phyloP scores from a whole-genome alignment of 495 filamentous ascomycete species.

The Xylaria cubensis region DNA sequence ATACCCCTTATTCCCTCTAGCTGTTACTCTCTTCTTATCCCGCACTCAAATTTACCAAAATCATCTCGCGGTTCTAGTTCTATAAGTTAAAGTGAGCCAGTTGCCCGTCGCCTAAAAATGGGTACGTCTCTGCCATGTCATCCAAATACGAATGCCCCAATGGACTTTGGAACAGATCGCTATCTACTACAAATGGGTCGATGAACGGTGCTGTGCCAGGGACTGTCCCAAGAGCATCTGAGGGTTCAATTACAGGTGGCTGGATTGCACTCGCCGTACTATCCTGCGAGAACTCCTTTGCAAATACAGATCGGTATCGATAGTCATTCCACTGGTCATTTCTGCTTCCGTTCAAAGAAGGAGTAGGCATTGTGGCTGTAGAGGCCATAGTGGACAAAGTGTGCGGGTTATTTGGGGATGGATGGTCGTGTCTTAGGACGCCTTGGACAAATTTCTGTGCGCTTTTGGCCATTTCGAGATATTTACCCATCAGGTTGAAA shows the following conservation, averaged over 20 bases:
- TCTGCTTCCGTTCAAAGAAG: neutral
- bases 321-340: slow-evolving; percentile 2
- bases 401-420: neutral
- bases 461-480: neutral
- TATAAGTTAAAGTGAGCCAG: neutral
- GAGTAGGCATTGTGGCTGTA: neutral
- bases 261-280: neutral
- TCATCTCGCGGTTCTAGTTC: neutral
- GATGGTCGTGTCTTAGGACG: neutral
- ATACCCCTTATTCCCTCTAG: neutral
- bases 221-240: neutral
- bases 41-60: neutral
- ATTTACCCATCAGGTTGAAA: neutral
- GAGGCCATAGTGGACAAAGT: neutral
- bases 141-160: neutral
- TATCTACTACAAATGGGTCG: neutral
- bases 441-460: neutral
- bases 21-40: neutral
- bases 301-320: neutral
- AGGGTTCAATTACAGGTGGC: neutral
- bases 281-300: neutral
- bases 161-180: neutral
- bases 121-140: slow-evolving; percentile 3
- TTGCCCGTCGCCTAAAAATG: neutral
- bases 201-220: neutral